phyloP scores from a whole-genome alignment of 2,329 filamentous ascomycete genomes.

The Cladophialophora psammophila region DNA sequence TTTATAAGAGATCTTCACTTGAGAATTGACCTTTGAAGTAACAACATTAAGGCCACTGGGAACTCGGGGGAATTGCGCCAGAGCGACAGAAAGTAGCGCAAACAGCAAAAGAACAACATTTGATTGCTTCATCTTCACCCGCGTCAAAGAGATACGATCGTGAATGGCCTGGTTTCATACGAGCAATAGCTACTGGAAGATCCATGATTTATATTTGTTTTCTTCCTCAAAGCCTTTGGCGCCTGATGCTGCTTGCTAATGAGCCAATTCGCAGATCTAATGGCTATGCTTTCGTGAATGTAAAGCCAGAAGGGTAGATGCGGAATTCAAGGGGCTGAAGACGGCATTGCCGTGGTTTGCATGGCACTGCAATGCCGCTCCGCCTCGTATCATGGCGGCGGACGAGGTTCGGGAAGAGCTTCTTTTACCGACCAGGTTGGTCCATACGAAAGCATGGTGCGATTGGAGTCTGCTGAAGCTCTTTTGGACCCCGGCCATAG shows the following conservation, averaged over 20 bases:
- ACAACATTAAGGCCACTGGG: conserved; percentile 24
- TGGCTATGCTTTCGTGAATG: background rate
- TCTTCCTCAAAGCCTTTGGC: background rate
- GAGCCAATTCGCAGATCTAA: background rate
- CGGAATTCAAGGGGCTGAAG: background rate
- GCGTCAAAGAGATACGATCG: background rate
- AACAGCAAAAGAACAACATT: background rate
- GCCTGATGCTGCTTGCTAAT: background rate
- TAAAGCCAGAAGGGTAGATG: background rate
- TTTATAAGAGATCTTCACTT: conserved; percentile 55
- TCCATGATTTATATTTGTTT: conserved; percentile 4
- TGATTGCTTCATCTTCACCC: conserved; percentile 2
- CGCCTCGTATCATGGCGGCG: background rate
- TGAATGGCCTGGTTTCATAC: background rate
- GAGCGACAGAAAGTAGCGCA: background rate
- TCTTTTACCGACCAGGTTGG: background rate
- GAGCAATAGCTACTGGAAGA: background rate
- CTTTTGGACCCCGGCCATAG: background rate
- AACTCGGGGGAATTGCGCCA: conserved; percentile 30
- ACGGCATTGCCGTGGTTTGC: background rate
- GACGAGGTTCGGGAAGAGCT: background rate
- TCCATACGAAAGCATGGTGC: background rate
- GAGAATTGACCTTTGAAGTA: conserved; percentile 23
- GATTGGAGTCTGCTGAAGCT: background rate
- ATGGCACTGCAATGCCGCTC: background rate